Evolutionary conservation across 192 early-diverging fungal genomes (phyloP).

Genomic region (Gigaspora rosea): DNA sequence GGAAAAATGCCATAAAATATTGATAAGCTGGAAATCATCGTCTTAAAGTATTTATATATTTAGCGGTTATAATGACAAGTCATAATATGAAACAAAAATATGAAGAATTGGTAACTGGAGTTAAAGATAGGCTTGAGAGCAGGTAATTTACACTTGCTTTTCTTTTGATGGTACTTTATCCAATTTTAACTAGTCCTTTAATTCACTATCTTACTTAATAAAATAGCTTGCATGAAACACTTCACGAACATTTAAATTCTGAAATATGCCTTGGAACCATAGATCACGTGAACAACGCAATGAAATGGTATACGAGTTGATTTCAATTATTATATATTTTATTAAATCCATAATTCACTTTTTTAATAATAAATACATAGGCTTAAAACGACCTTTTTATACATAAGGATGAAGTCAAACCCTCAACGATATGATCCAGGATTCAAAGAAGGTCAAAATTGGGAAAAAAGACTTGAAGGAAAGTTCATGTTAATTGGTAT

Average conservation of each 20-base stretch:
- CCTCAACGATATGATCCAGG: constrained; percentile 19
- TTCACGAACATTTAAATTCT: constrained; percentile 78
- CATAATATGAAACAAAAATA: constrained; percentile 48
- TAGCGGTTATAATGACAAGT: constrained; percentile 66
- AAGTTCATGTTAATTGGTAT: not conserved
- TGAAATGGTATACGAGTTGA: constrained; percentile 51
- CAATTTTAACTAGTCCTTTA: not conserved
- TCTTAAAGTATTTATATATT: not conserved
- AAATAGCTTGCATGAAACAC: constrained; percentile 43
- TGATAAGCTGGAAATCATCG: too few relatives aligned
- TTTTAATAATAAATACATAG: constrained; percentile 34
- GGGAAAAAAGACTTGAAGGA: constrained; percentile 29
- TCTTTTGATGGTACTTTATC: not conserved
- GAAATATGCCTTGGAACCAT: constrained; percentile 68
- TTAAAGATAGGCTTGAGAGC: constrained; percentile 62
- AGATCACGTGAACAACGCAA: constrained; percentile 40
- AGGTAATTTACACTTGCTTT: constrained; percentile 41
- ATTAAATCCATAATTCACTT: not conserved
- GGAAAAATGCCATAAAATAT: not conserved
- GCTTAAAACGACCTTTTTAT: constrained; percentile 46
- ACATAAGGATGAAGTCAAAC: constrained; percentile 40
- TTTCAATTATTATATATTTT: not conserved
- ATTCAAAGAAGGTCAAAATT: constrained; percentile 1
- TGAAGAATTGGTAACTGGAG: constrained; percentile 54
- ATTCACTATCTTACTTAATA: not conserved